phyloP scores from a whole-genome alignment of 78 protist species.

The Dictyostelium capitatum region DNA sequence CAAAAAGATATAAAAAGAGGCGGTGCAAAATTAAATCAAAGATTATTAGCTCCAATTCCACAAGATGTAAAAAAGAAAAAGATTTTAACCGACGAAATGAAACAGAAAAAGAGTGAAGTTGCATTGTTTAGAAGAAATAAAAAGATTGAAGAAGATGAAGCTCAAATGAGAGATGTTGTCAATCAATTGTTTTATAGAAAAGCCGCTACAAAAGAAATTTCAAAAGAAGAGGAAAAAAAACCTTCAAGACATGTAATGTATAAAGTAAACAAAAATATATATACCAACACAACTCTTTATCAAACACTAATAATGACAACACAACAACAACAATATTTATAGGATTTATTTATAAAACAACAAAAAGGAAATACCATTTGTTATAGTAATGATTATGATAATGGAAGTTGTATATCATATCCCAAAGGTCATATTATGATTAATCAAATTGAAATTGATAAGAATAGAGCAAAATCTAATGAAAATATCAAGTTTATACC shows the following conservation, averaged over 20 bases:
- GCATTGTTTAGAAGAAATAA: constrained; percentile 53
- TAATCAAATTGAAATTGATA: neutral
- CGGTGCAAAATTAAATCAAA: neutral
- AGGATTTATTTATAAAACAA: constrained; percentile 43
- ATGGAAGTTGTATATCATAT: constrained; percentile 29
- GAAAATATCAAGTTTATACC: neutral
- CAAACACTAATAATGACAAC: neutral
- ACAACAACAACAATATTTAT: too few relatives aligned
- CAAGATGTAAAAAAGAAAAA: constrained; percentile 20
- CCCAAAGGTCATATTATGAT: constrained; percentile 12
- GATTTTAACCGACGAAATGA: constrained; percentile 39
- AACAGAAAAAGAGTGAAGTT: constrained; percentile 58
- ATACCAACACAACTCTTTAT: neutral
- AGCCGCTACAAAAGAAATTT: neutral
- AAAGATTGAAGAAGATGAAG: constrained; percentile 60
- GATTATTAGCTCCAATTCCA: constrained; percentile 25
- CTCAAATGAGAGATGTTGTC: constrained; percentile 59
- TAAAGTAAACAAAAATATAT: neutral
- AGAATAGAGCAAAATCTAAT: neutral
- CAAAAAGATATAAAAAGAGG: constrained; percentile 17
- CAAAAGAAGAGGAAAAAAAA: constrained; percentile 19
- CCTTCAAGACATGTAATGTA: constrained; percentile 35
- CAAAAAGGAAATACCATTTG: neutral
- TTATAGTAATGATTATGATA: constrained; percentile 12
- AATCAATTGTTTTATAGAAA: constrained; percentile 42